Evolutionary conservation across 192 early-diverging fungal species (phyloP).

Genomic region (Umbelopsis ramanniana): DNA sequence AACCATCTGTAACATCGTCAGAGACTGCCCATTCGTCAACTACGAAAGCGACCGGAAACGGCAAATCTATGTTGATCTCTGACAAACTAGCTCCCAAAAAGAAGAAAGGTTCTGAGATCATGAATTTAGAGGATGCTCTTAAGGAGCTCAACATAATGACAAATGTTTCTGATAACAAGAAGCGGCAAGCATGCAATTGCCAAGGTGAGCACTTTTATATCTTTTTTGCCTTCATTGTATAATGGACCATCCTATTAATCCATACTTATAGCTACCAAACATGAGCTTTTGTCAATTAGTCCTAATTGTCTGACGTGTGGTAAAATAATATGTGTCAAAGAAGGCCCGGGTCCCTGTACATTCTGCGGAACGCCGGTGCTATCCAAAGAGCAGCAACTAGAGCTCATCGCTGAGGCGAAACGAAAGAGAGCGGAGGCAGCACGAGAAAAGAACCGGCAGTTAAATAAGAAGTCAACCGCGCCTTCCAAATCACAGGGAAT

Average conservation of each 20-base stretch:
- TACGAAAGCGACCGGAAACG: background rate
- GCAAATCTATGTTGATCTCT: constrained; percentile 36
- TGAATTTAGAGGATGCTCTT: constrained; percentile 54
- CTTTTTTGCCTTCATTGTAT: background rate
- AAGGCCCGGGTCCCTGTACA: constrained; percentile 60
- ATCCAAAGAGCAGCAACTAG: constrained; percentile 55
- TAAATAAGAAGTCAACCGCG: constrained; percentile 29
- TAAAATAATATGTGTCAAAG: constrained; percentile 60
- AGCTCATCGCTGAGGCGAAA: constrained; percentile 53
- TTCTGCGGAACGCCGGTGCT: constrained; percentile 58
- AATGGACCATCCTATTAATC: background rate
- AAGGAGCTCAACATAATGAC: constrained; percentile 54
- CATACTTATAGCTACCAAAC: constrained; percentile 50
- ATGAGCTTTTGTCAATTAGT: constrained; percentile 54
- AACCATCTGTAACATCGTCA: background rate
- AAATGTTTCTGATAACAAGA: constrained; percentile 37
- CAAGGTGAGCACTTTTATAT: constrained; percentile 37
- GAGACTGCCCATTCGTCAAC: background rate
- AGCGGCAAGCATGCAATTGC: constrained; percentile 53
- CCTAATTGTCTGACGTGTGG: constrained; percentile 65
- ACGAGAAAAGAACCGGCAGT: constrained; percentile 40
- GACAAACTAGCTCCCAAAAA: constrained; percentile 48
- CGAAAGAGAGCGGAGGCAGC: constrained; percentile 46
- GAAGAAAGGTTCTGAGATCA: constrained; percentile 43
- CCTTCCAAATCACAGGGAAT: constrained; percentile 22